Conservation (phyloP, 2,329 filamentous ascomycete genomes). For the Scedosporium boydii region DNA sequence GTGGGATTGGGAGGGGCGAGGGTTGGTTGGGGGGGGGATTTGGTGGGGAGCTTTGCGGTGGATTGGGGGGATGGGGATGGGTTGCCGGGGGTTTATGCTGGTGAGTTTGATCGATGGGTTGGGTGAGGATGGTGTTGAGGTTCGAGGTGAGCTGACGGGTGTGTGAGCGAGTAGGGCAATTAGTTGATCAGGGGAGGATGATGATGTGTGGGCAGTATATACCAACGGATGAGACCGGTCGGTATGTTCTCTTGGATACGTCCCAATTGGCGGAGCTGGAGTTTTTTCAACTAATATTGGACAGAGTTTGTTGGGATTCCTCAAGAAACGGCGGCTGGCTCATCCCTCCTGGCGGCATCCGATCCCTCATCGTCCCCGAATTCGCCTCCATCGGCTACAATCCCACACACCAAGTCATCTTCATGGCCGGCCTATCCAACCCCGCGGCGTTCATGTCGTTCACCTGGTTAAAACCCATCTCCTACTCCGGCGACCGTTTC, state of each 20-base stretch:
- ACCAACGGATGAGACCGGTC: slow-evolving; percentile 30
- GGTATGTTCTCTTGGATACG: slow-evolving; percentile 17
- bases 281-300: neutral
- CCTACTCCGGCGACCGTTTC: slow-evolving; percentile 18
- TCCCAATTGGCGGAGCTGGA: neutral
- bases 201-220: slow-evolving; percentile 29
- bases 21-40: slow-evolving; percentile 20
- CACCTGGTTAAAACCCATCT: slow-evolving; percentile 25
- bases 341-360: neutral
- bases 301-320: neutral
- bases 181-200: slow-evolving; percentile 23
- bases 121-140: neutral
- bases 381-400: slow-evolving; percentile 41
- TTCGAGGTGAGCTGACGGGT: neutral
- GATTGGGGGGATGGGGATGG: slow-evolving; percentile 27
- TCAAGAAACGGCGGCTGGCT: neutral
- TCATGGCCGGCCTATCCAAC: slow-evolving; percentile 28
- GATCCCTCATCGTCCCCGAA: slow-evolving; percentile 16
- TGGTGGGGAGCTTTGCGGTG: slow-evolving; percentile 23
- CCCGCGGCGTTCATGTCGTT: slow-evolving; percentile 23
- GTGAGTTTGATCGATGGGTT: slow-evolving; percentile 24
- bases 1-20: slow-evolving; percentile 14
- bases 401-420: slow-evolving; percentile 28
- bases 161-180: slow-evolving; percentile 13
- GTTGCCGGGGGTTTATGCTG: slow-evolving; percentile 31